Base-by-base conservation (phyloP, 768 basidiomycete species). In the Kwoniella dejecticola region DNA sequence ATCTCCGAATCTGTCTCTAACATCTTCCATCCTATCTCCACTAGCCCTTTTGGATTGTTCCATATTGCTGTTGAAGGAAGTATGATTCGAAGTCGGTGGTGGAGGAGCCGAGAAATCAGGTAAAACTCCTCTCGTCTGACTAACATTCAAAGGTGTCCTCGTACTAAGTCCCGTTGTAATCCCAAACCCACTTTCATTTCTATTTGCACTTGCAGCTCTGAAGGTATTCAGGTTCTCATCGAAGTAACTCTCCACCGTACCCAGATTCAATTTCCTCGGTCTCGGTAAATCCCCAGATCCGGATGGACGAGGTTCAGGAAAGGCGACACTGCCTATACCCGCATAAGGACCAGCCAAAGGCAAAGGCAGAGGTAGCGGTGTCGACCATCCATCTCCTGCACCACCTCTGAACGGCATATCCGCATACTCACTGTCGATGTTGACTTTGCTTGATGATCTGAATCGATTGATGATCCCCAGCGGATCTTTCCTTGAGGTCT, bases 51-150 rank as follows among this genome's bases (percentile, higher is more conserved):
- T 19, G 36, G 12, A 5, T 12, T n/a, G n/a, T n/a, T n/a, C n/a
- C n/a, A 12, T 7, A 31, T n/a, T 2, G 44, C 7, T 42, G 24
- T 30, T 42, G 30, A 19, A 57, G 4, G 55, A 57, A 33, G 26
- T 31, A 48, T 38, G 45, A 48, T 17, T 57, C 24, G 42, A 60
- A 52, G 33, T 11, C 24, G 57, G 47, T 31, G 40, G 47, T n/a
- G 50, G 50, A 13, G 58, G 50, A 40, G 40, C 42, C 2, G 58
- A 42, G 31, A 60, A 60, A 52, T 60, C 58, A n/a, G 58, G 58
- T 52, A 50, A 24, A 12, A 4, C 21, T 1, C 33, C 12, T 48
- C 45, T 47, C 23, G 38, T n/a, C 23, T 27, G 15, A 36, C 10
- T 36, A 7, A 36, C 15, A 36, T 36, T 36, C 7, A 36, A 15